phyloP scores from a whole-genome alignment of 306 rosid species.

The Comarum palustre region DNA sequence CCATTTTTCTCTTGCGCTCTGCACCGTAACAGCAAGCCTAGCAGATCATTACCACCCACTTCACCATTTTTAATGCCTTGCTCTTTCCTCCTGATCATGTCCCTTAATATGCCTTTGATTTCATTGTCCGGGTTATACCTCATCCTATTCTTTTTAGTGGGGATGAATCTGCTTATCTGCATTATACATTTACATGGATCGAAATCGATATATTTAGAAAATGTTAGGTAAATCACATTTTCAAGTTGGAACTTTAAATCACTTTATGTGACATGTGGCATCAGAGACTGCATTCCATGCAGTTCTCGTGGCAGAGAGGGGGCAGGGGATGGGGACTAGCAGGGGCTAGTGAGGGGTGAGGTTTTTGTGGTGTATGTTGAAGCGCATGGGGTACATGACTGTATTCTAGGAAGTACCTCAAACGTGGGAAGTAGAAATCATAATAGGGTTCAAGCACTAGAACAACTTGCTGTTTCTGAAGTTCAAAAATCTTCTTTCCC shows the following conservation, averaged over 20 bases:
- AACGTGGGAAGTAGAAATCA: slow-evolving; percentile 42
- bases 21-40: slow-evolving; percentile 34
- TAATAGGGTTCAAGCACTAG: slow-evolving; percentile 36
- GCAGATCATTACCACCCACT: slow-evolving; percentile 28
- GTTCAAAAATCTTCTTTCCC: slow-evolving; percentile 45
- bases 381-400: neutral
- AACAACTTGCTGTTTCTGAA: slow-evolving; percentile 34
- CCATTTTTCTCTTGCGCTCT: slow-evolving; percentile 21
- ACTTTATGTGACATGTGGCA: too few species aligned
- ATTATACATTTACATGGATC: neutral
- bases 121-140: slow-evolving; percentile 35
- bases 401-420: slow-evolving; percentile 21
- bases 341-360: too few species aligned
- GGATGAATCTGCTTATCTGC: slow-evolving; percentile 38
- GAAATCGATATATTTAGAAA: neutral
- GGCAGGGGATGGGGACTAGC: too few species aligned
- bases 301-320: too few species aligned
- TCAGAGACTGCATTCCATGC: too few species aligned
- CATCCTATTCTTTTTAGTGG: slow-evolving; percentile 40
- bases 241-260: neutral
- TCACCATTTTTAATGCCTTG: slow-evolving; percentile 25
- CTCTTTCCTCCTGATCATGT: slow-evolving; percentile 34
- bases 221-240: neutral
- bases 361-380: neutral
- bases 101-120: slow-evolving; percentile 30